Percentiles rank a stretch among this genome's conserved stretches.
These are phyloP conservation scores for Pyrus hybrid DNA, from an alignment of 331 rosid genomes.

Conservation along the genomic window DNA sequence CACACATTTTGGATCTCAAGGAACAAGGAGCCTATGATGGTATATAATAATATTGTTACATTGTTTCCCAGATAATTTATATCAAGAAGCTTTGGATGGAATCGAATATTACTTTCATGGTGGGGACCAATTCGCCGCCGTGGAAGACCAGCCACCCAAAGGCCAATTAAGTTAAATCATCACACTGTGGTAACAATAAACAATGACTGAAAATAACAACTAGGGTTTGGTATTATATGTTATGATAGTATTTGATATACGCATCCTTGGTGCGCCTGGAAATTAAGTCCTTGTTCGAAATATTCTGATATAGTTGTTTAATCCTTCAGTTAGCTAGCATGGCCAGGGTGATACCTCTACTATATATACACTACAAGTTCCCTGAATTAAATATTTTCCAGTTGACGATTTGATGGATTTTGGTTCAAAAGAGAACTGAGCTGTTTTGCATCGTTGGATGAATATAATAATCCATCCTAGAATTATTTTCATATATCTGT, in stretches of 20 bases:
- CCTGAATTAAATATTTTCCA: neutral
- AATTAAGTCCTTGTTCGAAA: too few species aligned
- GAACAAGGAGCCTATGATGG: neutral
- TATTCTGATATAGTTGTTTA: neutral
- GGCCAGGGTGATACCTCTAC: neutral
- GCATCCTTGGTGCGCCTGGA: too few species aligned
- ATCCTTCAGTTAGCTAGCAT: neutral
- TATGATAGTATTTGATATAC: too few species aligned
- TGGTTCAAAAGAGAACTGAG: neutral
- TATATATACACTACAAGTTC: neutral
- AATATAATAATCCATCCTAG: too few species aligned
- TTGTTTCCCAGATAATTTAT: neutral
- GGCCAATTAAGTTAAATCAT: neutral
- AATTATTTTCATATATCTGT: too few species aligned
- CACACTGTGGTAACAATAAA: neutral
- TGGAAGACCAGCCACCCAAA: neutral
- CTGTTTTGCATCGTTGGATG: too few species aligned
- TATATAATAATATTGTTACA: too few species aligned
- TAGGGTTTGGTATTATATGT: neutral
- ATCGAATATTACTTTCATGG: neutral
- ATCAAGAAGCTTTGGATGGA: neutral
- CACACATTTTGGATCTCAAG: neutral
- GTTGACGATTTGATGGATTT: neutral
- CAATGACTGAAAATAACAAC: neutral
- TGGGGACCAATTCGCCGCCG: conserved; percentile 4